Conservation (phyloP, 2,329 filamentous ascomycete genomes). For the Stachybotrys chartarum region DNA sequence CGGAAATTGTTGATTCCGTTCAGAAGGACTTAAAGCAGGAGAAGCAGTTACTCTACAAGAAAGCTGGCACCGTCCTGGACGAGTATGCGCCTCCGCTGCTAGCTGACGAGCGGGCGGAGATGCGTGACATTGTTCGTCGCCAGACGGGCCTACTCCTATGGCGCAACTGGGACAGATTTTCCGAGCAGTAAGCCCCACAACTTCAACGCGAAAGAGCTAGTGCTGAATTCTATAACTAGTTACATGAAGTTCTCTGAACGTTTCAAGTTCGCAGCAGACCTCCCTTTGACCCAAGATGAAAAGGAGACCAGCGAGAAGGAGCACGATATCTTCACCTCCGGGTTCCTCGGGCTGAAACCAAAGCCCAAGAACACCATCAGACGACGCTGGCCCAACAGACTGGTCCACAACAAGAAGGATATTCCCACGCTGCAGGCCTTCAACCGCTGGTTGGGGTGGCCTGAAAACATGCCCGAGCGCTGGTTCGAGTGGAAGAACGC, state of each 20-base stretch:
- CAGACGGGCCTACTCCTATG: slow-evolving; percentile 12
- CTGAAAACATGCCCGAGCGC: slow-evolving; percentile 9
- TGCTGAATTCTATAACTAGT: slow-evolving; percentile 3
- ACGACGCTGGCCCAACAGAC: slow-evolving; percentile 13
- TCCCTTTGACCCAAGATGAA: background rate
- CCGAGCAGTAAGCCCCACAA: slow-evolving; percentile 11
- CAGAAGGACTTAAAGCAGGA: slow-evolving; percentile 5
- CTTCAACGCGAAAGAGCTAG: too few species aligned
- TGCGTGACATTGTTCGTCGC: slow-evolving; percentile 7
- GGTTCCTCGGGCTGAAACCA: slow-evolving; percentile 11
- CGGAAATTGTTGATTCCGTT: background rate
- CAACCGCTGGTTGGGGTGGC: slow-evolving; percentile 15
- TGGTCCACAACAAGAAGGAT: slow-evolving; percentile 6
- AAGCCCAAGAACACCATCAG: slow-evolving; percentile 13
- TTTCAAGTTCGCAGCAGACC: background rate
- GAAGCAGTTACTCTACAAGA: background rate
- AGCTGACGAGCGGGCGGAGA: background rate
- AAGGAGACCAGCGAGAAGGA: background rate
- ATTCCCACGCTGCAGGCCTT: slow-evolving; percentile 9
- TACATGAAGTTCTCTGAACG: slow-evolving; percentile 3
- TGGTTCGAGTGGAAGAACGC: slow-evolving; percentile 22
- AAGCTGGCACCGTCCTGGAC: slow-evolving; percentile 7
- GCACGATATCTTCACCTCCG: slow-evolving; percentile 5
- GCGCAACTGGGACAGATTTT: slow-evolving; percentile 17
- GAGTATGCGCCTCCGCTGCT: slow-evolving; percentile 9